Base-by-base conservation (phyloP, 768 basidiomycete species). In the Leucocoprinus birnbaumii region DNA sequence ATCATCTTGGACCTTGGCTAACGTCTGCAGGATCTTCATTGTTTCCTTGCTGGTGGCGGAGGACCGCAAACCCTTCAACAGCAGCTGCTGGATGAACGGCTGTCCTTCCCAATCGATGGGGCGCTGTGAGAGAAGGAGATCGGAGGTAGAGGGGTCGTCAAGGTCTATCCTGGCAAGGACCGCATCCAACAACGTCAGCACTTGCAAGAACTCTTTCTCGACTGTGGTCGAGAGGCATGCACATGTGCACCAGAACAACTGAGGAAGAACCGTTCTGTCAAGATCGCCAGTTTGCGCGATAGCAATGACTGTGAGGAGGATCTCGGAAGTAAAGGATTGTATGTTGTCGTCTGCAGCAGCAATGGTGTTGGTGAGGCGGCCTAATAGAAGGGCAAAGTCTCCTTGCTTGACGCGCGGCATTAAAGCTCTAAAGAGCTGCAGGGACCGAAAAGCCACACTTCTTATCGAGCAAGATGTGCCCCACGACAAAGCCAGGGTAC, bases 381-480 rank as follows among this genome's bases (percentile, higher is more conserved):
- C 89, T 3, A 98, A 78, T 21, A 95, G 76, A 46, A 87, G 79
- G 1, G 89, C 89, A 16, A 97, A 76, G 67, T 91, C 87, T 7
- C 77, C 71, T 54, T 85, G 82, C 50, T 83, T 85, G 38, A 92
- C 79, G 24, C 79, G 75, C 0, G 92, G 88, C 64, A 84, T 81
- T 19, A 97, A 73, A 1, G 88, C 83, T 35, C 92, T 86, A 70
- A 91, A 94, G n/a, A 94, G 76, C 66, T 97, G 94, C 56, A 97
- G 74, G 9, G 94, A 95, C 27, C 94, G 82, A 71, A 90, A 91
- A 2, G 95, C 93, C 18, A 86, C 84, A 37, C 85, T 84, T 45
- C 92, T 84, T 58, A 93, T 91, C 14, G 91, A 88, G 63, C 93
- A 96, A 1, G 86, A 78, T 11, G 92, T 94, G 3, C 91, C 88